Percentiles rank a stretch among this genome's conserved stretches.
Conservation (phyloP, 306 rosid species). For the Crotalaria pallida region DNA sequence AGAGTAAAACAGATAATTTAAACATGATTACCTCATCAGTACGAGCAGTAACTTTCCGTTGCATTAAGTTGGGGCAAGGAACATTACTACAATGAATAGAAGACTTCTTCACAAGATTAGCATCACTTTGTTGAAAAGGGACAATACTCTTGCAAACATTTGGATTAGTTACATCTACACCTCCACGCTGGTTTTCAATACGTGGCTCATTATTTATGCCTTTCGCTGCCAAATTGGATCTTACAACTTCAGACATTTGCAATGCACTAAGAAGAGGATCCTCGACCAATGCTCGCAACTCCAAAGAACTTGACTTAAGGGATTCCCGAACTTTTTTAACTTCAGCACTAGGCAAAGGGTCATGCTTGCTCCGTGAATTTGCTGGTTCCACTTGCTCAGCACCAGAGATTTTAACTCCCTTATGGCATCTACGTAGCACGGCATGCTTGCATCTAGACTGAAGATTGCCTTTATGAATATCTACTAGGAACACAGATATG, state of each 20-base stretch:
- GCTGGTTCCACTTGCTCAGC: constrained; percentile 29
- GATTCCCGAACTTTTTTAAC: constrained; percentile 50
- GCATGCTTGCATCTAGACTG: constrained; percentile 35
- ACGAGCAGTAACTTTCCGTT: constrained; percentile 44
- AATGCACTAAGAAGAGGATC: constrained; percentile 82
- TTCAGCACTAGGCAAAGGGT: constrained; percentile 32
- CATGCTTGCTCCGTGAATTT: not conserved
- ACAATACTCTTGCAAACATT: constrained; percentile 21
- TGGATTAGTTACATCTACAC: constrained; percentile 21
- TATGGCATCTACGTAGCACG: constrained; percentile 31
- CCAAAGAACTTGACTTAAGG: constrained; percentile 57
- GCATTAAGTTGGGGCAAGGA: constrained; percentile 45
- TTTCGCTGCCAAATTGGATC: constrained; percentile 37
- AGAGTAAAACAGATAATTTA: not conserved
- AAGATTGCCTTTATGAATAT: constrained; percentile 14
- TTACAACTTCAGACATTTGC: constrained; percentile 36
- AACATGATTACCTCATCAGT: constrained; percentile 51
- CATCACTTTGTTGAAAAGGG: constrained; percentile 29
- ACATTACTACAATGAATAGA: constrained; percentile 20
- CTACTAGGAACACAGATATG: constrained; percentile 18
- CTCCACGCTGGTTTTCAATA: constrained; percentile 27
- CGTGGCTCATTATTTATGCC: constrained; percentile 19
- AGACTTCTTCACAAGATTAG: constrained; percentile 24
- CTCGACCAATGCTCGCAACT: constrained; percentile 46
- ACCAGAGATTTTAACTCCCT: constrained; percentile 45